Conservation (phyloP, 768 basidiomycete species). For the Paxillus involutus region DNA sequence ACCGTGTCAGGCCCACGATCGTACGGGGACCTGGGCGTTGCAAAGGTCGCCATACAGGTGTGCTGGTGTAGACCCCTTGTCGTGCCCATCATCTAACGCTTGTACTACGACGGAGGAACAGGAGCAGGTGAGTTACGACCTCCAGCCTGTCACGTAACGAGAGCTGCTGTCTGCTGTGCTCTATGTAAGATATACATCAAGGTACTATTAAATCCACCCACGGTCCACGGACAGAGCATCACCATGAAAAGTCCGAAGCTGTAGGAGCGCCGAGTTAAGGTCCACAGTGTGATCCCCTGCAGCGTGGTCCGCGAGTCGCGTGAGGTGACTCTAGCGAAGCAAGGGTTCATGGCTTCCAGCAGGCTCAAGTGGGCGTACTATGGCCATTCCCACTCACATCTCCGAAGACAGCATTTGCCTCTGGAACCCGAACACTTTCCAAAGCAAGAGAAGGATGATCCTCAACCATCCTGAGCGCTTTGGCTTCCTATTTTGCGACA, state of each 20-base stretch:
- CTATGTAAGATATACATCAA: constrained; percentile 16
- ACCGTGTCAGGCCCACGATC: too few species aligned
- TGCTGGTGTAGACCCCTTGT: too few species aligned
- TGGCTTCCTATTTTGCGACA: not conserved
- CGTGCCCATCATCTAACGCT: too few species aligned
- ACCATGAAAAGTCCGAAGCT: constrained; percentile 30
- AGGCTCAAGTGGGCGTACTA: not conserved
- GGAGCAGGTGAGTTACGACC: constrained; percentile 7
- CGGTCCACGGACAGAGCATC: too few species aligned
- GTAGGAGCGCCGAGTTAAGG: constrained; percentile 18
- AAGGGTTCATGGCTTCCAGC: not conserved
- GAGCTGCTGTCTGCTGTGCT: constrained; percentile 2
- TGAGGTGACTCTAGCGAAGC: not conserved
- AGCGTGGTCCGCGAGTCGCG: not conserved
- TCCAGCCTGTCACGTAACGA: constrained; percentile 9
- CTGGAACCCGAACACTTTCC: not conserved
- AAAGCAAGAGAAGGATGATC: not conserved
- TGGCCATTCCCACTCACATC: not conserved
- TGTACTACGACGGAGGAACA: too few species aligned
- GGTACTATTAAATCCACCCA: constrained; percentile 25
- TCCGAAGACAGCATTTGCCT: not conserved
- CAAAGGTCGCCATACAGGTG: too few species aligned
- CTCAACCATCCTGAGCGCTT: not conserved
- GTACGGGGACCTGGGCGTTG: too few species aligned
- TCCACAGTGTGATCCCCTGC: too few species aligned